These are phyloP conservation scores for Asterophora lycoperdoides DNA, from an alignment of 768 basidiomycete genomes.

Conservation along the genomic window DNA sequence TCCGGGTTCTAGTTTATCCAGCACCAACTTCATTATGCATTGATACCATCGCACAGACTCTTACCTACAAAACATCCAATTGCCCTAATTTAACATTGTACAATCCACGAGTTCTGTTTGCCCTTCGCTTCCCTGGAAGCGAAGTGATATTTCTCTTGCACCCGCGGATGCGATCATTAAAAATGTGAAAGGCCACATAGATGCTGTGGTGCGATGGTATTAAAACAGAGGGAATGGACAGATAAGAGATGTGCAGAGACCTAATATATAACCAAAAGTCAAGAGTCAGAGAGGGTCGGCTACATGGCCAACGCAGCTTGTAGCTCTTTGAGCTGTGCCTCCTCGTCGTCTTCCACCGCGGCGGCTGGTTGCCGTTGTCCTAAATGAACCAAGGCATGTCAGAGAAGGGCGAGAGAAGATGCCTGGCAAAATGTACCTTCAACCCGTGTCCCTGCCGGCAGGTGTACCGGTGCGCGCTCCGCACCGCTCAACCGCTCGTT, in stretches of 20 bases:
- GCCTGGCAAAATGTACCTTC: slow-evolving; percentile 38
- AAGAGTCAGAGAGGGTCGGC: slow-evolving; percentile 14
- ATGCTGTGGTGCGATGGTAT: slow-evolving; percentile 17
- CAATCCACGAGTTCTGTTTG: slow-evolving; percentile 8
- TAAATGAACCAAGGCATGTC: slow-evolving; percentile 10
- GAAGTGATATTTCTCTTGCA: neutral
- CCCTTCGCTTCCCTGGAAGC: neutral
- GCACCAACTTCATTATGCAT: slow-evolving; percentile 24
- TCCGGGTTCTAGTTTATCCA: slow-evolving; percentile 22
- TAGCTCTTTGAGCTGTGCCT: slow-evolving; percentile 79
- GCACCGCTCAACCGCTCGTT: slow-evolving; percentile 82
- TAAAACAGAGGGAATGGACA: slow-evolving; percentile 17
- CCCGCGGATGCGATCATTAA: slow-evolving; percentile 19
- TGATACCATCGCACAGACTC: slow-evolving; percentile 30
- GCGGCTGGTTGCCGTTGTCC: slow-evolving; percentile 33
- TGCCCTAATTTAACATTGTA: slow-evolving; percentile 27
- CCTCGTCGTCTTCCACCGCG: slow-evolving; percentile 84
- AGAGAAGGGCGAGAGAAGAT: neutral
- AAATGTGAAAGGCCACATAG: slow-evolving; percentile 22
- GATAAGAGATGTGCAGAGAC: slow-evolving; percentile 18
- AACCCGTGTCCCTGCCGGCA: slow-evolving; percentile 59
- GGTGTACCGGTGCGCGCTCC: slow-evolving; percentile 84
- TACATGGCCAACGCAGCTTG: slow-evolving; percentile 88
- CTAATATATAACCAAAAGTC: slow-evolving; percentile 18
- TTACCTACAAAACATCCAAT: slow-evolving; percentile 17